Evolutionary conservation across 352 stramenopile species (phyloP).

Genomic region (Plasmopara halstedii): DNA sequence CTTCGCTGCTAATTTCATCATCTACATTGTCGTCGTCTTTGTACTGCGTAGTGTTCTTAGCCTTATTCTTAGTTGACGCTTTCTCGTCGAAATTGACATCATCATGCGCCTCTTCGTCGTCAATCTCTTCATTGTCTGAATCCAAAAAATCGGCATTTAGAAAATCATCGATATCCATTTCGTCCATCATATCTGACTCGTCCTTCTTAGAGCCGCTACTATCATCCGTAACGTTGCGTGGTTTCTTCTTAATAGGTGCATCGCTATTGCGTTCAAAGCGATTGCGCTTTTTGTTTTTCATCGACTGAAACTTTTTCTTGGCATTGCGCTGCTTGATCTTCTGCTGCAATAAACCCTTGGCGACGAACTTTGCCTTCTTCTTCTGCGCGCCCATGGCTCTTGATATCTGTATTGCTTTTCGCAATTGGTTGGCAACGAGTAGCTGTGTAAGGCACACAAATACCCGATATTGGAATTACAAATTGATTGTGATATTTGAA

Average conservation of each 20-base stretch:
- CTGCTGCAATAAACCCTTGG: conserved; percentile 62
- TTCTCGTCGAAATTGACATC: conserved; percentile 20
- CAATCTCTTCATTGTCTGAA: conserved; percentile 43
- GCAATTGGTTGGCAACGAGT: background rate
- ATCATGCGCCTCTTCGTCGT: conserved; percentile 10
- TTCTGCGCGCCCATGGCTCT: conserved; percentile 49
- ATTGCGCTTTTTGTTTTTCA: conserved; percentile 74
- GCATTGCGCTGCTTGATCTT: conserved; percentile 85
- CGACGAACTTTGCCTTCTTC: conserved; percentile 87
- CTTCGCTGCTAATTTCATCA: conserved; percentile 66
- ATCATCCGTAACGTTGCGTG: conserved; percentile 16
- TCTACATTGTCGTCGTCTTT: conserved; percentile 38
- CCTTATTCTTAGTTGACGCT: conserved; percentile 2
- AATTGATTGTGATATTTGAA: too few species aligned
- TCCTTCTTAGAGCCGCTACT: conserved; percentile 33
- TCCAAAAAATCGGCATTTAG: conserved; percentile 77
- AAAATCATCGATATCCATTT: conserved; percentile 86
- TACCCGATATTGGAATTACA: too few species aligned
- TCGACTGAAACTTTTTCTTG: conserved; percentile 72
- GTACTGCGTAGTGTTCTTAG: too few species aligned
- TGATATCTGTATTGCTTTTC: background rate
- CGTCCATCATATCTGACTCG: conserved; percentile 75
- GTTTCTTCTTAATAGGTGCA: conserved; percentile 45
- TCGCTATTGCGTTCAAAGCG: conserved; percentile 60
- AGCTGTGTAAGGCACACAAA: background rate